Percentiles rank a stretch among this genome's conserved stretches.
Evolutionary conservation across 2,329 filamentous ascomycete genomes (phyloP).

Genomic region (Nothopassalora personata): DNA sequence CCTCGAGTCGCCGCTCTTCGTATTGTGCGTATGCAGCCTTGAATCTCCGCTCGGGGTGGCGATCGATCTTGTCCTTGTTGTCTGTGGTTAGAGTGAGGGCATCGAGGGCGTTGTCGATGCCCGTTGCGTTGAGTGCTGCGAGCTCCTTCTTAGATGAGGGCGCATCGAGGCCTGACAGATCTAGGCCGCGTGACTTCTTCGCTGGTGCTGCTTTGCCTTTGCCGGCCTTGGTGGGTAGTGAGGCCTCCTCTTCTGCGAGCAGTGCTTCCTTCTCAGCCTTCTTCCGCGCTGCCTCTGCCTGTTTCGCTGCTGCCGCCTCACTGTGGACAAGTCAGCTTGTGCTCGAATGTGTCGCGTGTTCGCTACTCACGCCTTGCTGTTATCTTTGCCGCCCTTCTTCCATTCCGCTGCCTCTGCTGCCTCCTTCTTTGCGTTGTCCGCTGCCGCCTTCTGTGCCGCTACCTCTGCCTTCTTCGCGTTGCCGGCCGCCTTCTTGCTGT

Average conservation of each 20-base stretch:
- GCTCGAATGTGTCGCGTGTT: not conserved
- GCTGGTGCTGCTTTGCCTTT: conserved; percentile 60
- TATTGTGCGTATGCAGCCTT: conserved; percentile 79
- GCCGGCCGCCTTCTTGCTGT: conserved; percentile 82
- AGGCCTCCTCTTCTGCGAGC: conserved; percentile 75
- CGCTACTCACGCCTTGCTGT: conserved; percentile 73
- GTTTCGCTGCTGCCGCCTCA: conserved; percentile 78
- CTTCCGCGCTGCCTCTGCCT: conserved; percentile 74
- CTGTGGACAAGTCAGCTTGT: conserved; percentile 42
- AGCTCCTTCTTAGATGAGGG: conserved; percentile 46
- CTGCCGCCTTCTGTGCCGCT: conserved; percentile 73
- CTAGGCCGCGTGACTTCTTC: conserved; percentile 59
- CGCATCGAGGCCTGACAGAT: conserved; percentile 67
- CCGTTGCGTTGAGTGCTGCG: conserved; percentile 67
- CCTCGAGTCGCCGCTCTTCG: conserved; percentile 72
- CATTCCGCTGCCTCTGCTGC: conserved; percentile 70
- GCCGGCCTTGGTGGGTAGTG: conserved; percentile 58
- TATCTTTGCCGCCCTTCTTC: conserved; percentile 79
- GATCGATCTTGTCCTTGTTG: conserved; percentile 67
- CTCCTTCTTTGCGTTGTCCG: conserved; percentile 60
- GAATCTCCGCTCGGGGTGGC: conserved; percentile 81
- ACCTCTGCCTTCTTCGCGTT: conserved; percentile 90
- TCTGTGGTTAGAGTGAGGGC: conserved; percentile 65
- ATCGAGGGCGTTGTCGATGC: conserved; percentile 91
- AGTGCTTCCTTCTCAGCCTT: conserved; percentile 88